Conservation (phyloP, 805 yeast genomes). For the Ogataea siamensis region DNA sequence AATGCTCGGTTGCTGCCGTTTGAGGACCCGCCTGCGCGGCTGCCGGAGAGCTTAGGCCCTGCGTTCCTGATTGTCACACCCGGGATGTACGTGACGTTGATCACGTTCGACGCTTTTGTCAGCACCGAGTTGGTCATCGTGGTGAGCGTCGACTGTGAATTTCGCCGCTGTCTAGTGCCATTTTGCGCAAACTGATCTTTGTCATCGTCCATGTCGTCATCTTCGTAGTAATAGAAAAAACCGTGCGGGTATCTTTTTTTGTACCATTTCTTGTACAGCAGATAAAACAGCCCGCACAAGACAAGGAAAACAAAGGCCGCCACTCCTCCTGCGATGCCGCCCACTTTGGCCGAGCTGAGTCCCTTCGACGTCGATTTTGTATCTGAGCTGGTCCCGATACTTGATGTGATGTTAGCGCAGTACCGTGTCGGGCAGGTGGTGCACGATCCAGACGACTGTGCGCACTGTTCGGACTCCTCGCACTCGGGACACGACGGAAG, state of each 20-base stretch:
- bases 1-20: slow-evolving; percentile 23
- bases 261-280: slow-evolving; percentile 44
- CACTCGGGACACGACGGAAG: slow-evolving; percentile 56
- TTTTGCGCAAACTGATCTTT: slow-evolving; percentile 22
- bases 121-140: slow-evolving; percentile 59
- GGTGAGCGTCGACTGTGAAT: slow-evolving; percentile 29
- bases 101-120: slow-evolving; percentile 80
- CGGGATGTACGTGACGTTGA: slow-evolving; percentile 92
- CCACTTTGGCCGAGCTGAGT: slow-evolving; percentile 34
- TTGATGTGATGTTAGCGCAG: slow-evolving; percentile 39
- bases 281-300: slow-evolving; percentile 36
- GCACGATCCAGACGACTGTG: slow-evolving; percentile 56
- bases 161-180: slow-evolving; percentile 20
- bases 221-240: slow-evolving; percentile 31
- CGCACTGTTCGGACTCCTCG: slow-evolving; percentile 50
- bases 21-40: slow-evolving; percentile 16
- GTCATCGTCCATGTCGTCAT: slow-evolving; percentile 25
- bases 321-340: slow-evolving; percentile 73
- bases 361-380: slow-evolving; percentile 1
- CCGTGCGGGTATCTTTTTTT: slow-evolving; percentile 35
- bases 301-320: slow-evolving; percentile 54
- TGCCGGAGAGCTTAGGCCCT: slow-evolving; percentile 15
- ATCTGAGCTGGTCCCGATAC: slow-evolving; percentile 2
- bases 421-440: slow-evolving; percentile 51
- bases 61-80: slow-evolving; percentile 74